A percentile compares a stretch with the other conserved stretches of the same genome.
Conservation (phyloP, 371 early-diverging fungal species). For the Lichtheimia ornata region DNA sequence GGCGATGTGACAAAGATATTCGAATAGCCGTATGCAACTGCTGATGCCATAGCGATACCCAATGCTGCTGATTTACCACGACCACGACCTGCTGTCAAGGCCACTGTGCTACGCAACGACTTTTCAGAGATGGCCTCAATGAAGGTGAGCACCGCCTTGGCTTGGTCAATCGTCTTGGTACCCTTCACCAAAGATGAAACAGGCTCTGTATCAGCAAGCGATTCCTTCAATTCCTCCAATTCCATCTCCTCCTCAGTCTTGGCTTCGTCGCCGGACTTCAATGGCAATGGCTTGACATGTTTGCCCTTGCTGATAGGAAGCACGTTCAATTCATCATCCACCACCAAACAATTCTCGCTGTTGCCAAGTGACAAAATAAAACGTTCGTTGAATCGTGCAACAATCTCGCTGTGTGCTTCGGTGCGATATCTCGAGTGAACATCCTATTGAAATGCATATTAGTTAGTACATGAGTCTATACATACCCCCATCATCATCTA, state of each 20-base stretch:
- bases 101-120: conserved; percentile 86
- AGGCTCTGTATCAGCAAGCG: conserved; percentile 86
- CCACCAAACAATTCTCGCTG: conserved; percentile 91
- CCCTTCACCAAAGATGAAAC: conserved; percentile 80
- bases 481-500: no score
- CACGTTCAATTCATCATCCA: conserved; percentile 97
- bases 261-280: conserved; percentile 54
- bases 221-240: conserved; percentile 78
- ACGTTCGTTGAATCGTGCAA: conserved; percentile 97
- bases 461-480: not conserved
- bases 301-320: conserved; percentile 91
- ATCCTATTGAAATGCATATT: conserved; percentile 52
- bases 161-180: conserved; percentile 93
- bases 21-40: conserved; percentile 97
- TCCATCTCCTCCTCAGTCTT: conserved; percentile 71
- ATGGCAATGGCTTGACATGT: conserved; percentile 84
- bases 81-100: conserved; percentile 98
- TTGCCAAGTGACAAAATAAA: conserved; percentile 93
- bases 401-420: conserved; percentile 91
- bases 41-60: conserved; percentile 96
- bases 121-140: conserved; percentile 95
- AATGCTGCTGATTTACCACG: conserved; percentile 99
- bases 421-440: conserved; percentile 94
- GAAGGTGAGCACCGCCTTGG: conserved; percentile 92
- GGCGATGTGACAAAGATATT: conserved; percentile 99